These are phyloP conservation scores for Tylopilus sp. DNA, from an alignment of 768 basidiomycete genomes.

Conservation along the genomic window DNA sequence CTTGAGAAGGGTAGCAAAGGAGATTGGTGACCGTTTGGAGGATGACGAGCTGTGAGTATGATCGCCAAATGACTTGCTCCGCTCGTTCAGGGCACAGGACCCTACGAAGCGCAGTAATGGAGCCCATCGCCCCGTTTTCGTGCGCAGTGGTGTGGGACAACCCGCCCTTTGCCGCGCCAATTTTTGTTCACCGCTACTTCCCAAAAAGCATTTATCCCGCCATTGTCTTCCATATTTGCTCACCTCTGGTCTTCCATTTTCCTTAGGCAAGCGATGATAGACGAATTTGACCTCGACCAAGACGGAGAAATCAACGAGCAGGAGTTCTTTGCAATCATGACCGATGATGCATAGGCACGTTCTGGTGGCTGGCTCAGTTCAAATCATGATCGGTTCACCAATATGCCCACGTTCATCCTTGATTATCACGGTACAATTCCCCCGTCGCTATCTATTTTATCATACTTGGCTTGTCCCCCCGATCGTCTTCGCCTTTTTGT, in stretches of 20 bases:
- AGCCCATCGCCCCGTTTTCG: constrained; percentile 30
- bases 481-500: constrained; percentile 12
- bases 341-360: constrained; percentile 67
- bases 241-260: constrained; percentile 28
- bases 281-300: constrained; percentile 98
- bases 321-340: constrained; percentile 97
- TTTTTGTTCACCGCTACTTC: constrained; percentile 27
- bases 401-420: constrained; percentile 4
- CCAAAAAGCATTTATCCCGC: constrained; percentile 12
- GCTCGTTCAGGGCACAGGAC: constrained; percentile 14
- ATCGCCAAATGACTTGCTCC: constrained; percentile 3
- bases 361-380: not conserved
- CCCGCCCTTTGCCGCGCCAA: constrained; percentile 13
- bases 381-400: not conserved
- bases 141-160: constrained; percentile 19
- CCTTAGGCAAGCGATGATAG: constrained; percentile 97
- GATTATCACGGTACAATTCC: constrained; percentile 10
- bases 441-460: constrained; percentile 20
- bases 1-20: constrained; percentile 89
- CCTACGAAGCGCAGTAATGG: constrained; percentile 23
- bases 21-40: constrained; percentile 91
- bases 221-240: constrained; percentile 27
- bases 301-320: constrained; percentile 97
- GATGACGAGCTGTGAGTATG: constrained; percentile 91
- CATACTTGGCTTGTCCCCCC: constrained; percentile 16